phyloP scores from a whole-genome alignment of 1,139 yeast species.

The Zhuliangozyma blackwelliae region DNA sequence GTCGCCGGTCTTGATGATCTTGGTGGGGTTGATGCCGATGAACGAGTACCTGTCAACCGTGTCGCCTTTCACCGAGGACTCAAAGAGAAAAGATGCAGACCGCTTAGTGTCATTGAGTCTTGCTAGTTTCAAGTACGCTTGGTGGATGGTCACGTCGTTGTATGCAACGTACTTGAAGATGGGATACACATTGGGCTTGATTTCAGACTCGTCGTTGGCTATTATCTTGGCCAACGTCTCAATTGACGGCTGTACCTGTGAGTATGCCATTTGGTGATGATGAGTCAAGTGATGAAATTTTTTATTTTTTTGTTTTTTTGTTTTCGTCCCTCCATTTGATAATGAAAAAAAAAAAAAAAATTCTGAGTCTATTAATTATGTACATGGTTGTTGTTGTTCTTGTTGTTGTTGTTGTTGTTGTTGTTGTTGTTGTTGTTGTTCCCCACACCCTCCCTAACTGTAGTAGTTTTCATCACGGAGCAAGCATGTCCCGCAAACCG shows the following conservation, averaged over 20 bases:
- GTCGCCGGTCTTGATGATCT: conserved; percentile 76
- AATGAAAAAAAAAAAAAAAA: too few relatives aligned
- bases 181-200: conserved; percentile 64
- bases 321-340: too few relatives aligned
- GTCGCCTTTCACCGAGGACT: conserved; percentile 86
- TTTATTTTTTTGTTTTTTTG: too few relatives aligned
- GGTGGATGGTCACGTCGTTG: conserved; percentile 80
- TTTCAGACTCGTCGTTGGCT: conserved; percentile 26
- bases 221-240: conserved; percentile 46
- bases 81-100: conserved; percentile 74
- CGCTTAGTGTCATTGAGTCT: conserved; percentile 59
- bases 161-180: conserved; percentile 71
- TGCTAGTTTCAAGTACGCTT: conserved; percentile 82
- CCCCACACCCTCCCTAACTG: too few relatives aligned
- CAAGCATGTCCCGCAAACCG: conserved; percentile 31
- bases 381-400: too few relatives aligned
- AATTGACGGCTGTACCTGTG: conserved; percentile 57
- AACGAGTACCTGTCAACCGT: conserved; percentile 86
- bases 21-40: conserved; percentile 81
- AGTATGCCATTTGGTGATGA: conserved; percentile 2
- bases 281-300: too few relatives aligned
- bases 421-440: too few relatives aligned
- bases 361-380: too few relatives aligned
- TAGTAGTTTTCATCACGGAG: conserved; percentile 14
- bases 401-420: too few relatives aligned